These are phyloP conservation scores for Kluyveromyces aestuarii DNA, from an alignment of 805 yeast species.

Conservation along the genomic window DNA sequence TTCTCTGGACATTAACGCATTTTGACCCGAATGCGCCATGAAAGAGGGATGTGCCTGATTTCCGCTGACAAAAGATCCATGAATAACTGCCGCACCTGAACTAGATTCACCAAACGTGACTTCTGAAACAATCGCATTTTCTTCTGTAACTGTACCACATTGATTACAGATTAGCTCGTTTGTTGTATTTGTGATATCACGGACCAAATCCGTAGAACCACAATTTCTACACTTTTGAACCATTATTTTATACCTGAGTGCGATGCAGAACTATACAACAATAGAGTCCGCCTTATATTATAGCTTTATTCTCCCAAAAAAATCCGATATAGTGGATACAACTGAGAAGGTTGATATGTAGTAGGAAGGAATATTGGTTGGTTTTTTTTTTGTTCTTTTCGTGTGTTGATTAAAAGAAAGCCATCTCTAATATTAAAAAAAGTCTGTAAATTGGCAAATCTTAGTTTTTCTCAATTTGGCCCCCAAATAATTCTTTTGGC, in stretches of 20 bases:
- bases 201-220: slow-evolving; percentile 43
- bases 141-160: slow-evolving; percentile 87
- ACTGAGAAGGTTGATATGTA: no score
- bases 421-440: no score
- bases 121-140: slow-evolving; percentile 90
- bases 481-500: background rate
- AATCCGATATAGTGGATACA: no score
- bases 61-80: slow-evolving; percentile 86
- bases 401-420: background rate
- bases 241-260: background rate
- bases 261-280: background rate
- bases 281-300: no score
- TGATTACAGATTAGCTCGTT: slow-evolving; percentile 69
- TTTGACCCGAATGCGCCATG: slow-evolving; percentile 46
- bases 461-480: background rate
- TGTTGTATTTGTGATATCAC: slow-evolving; percentile 49
- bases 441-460: background rate
- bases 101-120: slow-evolving; percentile 89
- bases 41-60: slow-evolving; percentile 72
- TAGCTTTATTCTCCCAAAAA: slow-evolving; percentile 1
- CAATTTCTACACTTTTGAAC: slow-evolving; percentile 34
- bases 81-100: slow-evolving; percentile 91
- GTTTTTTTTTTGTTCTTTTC: background rate
- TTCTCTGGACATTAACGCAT: slow-evolving; percentile 79
- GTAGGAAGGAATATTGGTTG: no score